Evolutionary conservation across 495 filamentous ascomycete species (phyloP), one percentile per base, ranked within the genome.

Genomic region (Trichoderma reesei): DNA sequence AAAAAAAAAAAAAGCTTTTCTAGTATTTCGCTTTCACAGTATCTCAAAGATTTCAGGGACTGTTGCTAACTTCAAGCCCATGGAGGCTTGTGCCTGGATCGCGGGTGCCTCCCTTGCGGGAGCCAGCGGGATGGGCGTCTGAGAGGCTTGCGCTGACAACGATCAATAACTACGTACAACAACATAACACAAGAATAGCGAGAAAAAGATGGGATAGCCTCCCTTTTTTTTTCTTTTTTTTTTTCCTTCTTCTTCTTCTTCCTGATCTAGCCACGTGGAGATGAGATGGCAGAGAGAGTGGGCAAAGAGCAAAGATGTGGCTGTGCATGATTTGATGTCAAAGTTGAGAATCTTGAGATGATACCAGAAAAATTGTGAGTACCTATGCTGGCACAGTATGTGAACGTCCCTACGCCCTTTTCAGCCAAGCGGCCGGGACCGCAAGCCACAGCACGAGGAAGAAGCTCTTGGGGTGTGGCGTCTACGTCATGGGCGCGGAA

Each of bases 51-150:
- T 48, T 48, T 39, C n/a, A n/a, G n/a, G n/a, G n/a, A n/a, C n/a
- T n/a, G n/a, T n/a, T n/a, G n/a, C n/a, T n/a, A n/a, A n/a, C n/a
- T n/a, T n/a, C 51, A 34, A 20, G 26, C 51, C 31, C 51, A 9
- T 5, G 48, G 44, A 6, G 5, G 16, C 16, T 13, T n/a, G 20
- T 56, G 33, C 31, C 51, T 11, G 16, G 51, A 56, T 56, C 51
- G 51, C 51, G 51, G 31, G 51, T 14, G 20, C 26, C 51, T n/a
- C n/a, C n/a, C n/a, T n/a, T n/a, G n/a, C 20, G 51, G 51, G 26
- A 56, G 51, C 51, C 20, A 34, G 26, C 51, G 51, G 51, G 51
- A 56, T 26, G 51, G 44, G 51, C 51, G 51, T 34, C 51, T 56
- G 46, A 18, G 51, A 26, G 7, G 44, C 16, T 39, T 2, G 44